These are phyloP conservation scores for Hibiscus syriacus DNA, from an alignment of 345 rosid species.

Conservation along the genomic window DNA sequence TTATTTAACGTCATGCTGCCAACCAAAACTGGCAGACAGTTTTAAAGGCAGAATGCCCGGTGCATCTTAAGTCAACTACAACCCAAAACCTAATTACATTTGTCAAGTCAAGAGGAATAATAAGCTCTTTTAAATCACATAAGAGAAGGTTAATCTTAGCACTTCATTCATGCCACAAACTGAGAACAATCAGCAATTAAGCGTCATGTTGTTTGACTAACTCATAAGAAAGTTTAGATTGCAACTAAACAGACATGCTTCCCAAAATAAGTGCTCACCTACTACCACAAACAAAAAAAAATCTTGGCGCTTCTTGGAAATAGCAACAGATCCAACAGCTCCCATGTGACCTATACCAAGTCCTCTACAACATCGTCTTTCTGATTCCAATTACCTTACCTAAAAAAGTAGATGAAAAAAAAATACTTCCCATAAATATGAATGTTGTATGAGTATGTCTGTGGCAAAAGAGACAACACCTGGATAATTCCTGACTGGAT, in stretches of 20 bases:
- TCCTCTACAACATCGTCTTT: slow-evolving; percentile 62
- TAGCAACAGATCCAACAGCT: slow-evolving; percentile 83
- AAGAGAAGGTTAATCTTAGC: too few species aligned
- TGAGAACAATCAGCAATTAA: too few species aligned
- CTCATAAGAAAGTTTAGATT: background rate
- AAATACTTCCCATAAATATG: background rate
- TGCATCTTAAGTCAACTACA: too few species aligned
- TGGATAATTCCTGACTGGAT: background rate
- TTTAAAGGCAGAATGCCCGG: too few species aligned
- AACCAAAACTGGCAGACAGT: too few species aligned
- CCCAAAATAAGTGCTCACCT: slow-evolving; percentile 44
- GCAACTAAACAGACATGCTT: background rate
- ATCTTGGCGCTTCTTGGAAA: slow-evolving; percentile 59
- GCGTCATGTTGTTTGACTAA: too few species aligned
- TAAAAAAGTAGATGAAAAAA: slow-evolving; percentile 14
- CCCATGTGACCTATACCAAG: slow-evolving; percentile 84
- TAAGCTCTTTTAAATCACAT: too few species aligned
- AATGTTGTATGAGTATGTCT: background rate
- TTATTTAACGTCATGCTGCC: too few species aligned
- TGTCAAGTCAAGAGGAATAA: too few species aligned
- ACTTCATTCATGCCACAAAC: too few species aligned
- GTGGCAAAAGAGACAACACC: background rate
- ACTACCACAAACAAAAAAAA: slow-evolving; percentile 87
- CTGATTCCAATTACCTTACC: slow-evolving; percentile 87
- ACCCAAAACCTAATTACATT: too few species aligned